phyloP scores from a whole-genome alignment of 805 yeast species.

The Ogataea allantospora region DNA sequence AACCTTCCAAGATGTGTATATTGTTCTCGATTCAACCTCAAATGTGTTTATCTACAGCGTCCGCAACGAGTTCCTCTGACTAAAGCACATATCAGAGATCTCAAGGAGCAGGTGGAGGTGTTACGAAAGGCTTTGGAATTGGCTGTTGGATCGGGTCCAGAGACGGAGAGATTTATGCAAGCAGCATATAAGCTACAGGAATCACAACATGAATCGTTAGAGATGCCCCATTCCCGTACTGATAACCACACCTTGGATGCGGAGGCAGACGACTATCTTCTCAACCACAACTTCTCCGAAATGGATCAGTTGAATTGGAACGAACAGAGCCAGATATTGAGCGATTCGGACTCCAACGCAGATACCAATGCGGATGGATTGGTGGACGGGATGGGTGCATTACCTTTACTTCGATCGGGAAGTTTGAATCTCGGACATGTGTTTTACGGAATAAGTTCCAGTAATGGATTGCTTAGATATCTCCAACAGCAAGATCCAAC shows the following conservation, averaged over 20 bases:
- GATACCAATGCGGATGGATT: slow-evolving; percentile 5
- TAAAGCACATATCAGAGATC: slow-evolving; percentile 65
- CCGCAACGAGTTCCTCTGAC: slow-evolving; percentile 70
- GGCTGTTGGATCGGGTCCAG: slow-evolving; percentile 5
- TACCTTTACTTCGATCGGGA: slow-evolving; percentile 6
- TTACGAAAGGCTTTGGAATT: slow-evolving; percentile 40
- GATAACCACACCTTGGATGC: not conserved
- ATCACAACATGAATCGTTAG: not conserved
- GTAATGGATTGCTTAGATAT: slow-evolving; percentile 40
- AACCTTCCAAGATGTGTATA: slow-evolving; percentile 66
- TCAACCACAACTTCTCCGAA: slow-evolving; percentile 37
- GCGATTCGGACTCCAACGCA: not conserved
- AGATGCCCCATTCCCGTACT: too few species aligned
- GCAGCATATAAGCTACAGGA: slow-evolving; percentile 3
- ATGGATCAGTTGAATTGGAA: slow-evolving; percentile 45
- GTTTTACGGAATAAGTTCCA: slow-evolving; percentile 56
- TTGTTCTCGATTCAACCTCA: slow-evolving; percentile 61
- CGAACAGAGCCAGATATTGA: slow-evolving; percentile 39
- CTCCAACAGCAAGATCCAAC: slow-evolving; percentile 7
- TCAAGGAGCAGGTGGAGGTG: slow-evolving; percentile 49
- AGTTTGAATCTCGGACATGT: slow-evolving; percentile 7
- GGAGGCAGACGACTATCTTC: slow-evolving; percentile 16
- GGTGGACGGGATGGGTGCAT: slow-evolving; percentile 11
- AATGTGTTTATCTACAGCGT: slow-evolving; percentile 67
- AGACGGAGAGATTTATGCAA: slow-evolving; percentile 4